Conservation (phyloP, 768 basidiomycete genomes). For the Suillus americanus region DNA sequence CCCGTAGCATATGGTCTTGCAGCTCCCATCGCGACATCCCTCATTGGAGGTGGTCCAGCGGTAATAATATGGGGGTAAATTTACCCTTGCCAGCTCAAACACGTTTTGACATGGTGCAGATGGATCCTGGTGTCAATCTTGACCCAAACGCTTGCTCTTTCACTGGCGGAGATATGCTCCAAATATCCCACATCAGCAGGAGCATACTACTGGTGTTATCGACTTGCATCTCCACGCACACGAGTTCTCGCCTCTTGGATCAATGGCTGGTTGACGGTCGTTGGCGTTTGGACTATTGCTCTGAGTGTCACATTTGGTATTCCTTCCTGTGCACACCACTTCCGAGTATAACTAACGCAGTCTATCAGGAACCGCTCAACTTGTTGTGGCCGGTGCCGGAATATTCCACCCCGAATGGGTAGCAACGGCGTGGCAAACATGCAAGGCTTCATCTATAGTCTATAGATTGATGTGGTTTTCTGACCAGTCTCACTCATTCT, state of each 20-base stretch:
- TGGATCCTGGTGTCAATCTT: constrained; percentile 52
- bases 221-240: constrained; percentile 51
- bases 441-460: constrained; percentile 26
- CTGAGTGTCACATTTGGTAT: constrained; percentile 62
- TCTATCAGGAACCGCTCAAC: constrained; percentile 53
- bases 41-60: constrained; percentile 54
- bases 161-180: constrained; percentile 58
- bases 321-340: not conserved
- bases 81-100: not conserved
- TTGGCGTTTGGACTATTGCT: constrained; percentile 69
- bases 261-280: constrained; percentile 67
- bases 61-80: constrained; percentile 58
- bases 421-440: constrained; percentile 61
- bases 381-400: constrained; percentile 57
- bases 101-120: constrained; percentile 24
- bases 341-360: not conserved
- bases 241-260: constrained; percentile 60
- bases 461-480: not conserved
- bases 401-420: constrained; percentile 62
- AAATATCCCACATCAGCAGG: constrained; percentile 63
- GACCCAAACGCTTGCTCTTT: constrained; percentile 49
- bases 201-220: constrained; percentile 68
- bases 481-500: constrained; percentile 6
- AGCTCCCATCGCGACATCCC: constrained; percentile 57
- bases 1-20: constrained; percentile 52